A percentile compares a stretch with the other conserved stretches of the same genome.
Evolutionary conservation across 2,329 filamentous ascomycete species (phyloP).

Genomic region (Neurospora sp.): DNA sequence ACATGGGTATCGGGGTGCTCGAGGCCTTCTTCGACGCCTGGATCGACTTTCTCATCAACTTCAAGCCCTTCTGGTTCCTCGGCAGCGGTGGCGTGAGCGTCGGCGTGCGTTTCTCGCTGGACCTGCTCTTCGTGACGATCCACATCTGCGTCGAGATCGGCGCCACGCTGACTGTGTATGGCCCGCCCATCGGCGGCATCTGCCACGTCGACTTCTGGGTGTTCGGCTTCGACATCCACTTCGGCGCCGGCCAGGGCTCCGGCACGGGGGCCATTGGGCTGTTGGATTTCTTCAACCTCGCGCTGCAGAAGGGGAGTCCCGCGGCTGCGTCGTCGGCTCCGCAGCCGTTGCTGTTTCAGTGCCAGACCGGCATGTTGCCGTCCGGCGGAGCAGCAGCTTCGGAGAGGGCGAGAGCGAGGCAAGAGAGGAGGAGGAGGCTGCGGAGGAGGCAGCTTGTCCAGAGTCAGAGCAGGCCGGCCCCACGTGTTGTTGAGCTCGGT

Average conservation of each 20-base stretch:
- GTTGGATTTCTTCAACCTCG: background rate
- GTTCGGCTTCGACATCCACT: constrained; percentile 6
- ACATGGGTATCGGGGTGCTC: constrained; percentile 3
- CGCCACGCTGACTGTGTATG: constrained; percentile 3
- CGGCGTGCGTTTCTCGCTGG: constrained; percentile 5
- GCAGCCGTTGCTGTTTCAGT: background rate
- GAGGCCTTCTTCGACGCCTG: constrained; percentile 8
- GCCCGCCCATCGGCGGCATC: constrained; percentile 5
- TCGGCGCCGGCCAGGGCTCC: constrained; percentile 1
- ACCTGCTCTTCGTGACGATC: constrained; percentile 3
- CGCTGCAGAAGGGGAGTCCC: background rate
- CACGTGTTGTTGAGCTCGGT: too few species aligned
- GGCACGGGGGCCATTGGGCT: background rate
- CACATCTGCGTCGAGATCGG: constrained; percentile 4
- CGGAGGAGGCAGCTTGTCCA: too few species aligned
- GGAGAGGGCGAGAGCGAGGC: too few species aligned
- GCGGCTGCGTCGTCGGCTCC: background rate
- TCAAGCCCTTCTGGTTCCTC: constrained; percentile 2
- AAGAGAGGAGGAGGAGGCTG: too few species aligned
- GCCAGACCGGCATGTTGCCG: background rate
- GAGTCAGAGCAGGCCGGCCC: too few species aligned
- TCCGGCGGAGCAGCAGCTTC: too few species aligned
- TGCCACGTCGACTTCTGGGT: constrained; percentile 9
- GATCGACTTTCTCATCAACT: constrained; percentile 8
- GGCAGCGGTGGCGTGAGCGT: background rate